Percentiles rank a stretch among this genome's conserved stretches.
These are phyloP conservation scores for Petunia hybrid DNA, from an alignment of 305 asterid species.

Conservation along the genomic window DNA sequence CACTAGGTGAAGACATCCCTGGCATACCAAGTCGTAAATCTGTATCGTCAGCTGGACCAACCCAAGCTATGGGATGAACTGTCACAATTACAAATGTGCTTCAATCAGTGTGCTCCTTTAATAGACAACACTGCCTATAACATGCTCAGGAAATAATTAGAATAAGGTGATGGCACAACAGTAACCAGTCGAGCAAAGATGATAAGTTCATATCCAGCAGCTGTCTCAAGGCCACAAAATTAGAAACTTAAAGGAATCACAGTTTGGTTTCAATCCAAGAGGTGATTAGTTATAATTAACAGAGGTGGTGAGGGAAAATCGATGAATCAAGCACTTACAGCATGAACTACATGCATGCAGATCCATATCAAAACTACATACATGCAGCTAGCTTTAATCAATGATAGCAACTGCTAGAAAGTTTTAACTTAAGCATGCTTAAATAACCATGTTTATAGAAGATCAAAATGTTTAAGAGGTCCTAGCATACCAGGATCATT, in stretches of 20 bases:
- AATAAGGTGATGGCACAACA: slow-evolving; percentile 6
- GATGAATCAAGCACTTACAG: slow-evolving; percentile 9
- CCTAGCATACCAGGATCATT: slow-evolving; percentile 16
- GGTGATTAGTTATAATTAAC: background rate
- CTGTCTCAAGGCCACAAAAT: background rate
- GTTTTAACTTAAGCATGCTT: slow-evolving; percentile 9
- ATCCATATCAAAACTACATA: background rate
- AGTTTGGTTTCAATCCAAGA: background rate
- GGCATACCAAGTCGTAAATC: slow-evolving; percentile 58
- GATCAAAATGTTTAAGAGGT: slow-evolving; percentile 26
- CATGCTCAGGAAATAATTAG: background rate
- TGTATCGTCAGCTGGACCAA: slow-evolving; percentile 51
- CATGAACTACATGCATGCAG: slow-evolving; percentile 6
- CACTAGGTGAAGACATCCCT: slow-evolving; percentile 33
- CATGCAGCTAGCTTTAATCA: slow-evolving; percentile 28
- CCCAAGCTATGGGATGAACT: slow-evolving; percentile 61
- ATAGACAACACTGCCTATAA: background rate
- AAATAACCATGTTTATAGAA: background rate
- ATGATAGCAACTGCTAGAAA: background rate
- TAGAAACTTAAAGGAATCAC: background rate
- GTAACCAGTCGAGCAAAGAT: background rate
- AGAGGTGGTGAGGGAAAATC: slow-evolving; percentile 11
- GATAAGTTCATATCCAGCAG: background rate
- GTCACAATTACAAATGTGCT: slow-evolving; percentile 24
- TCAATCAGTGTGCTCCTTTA: slow-evolving; percentile 13